Percentiles rank a stretch among this genome's conserved stretches.
These are phyloP conservation scores for Thelonectria discophora DNA, from an alignment of 2,329 filamentous ascomycete genomes.

Conservation along the genomic window DNA sequence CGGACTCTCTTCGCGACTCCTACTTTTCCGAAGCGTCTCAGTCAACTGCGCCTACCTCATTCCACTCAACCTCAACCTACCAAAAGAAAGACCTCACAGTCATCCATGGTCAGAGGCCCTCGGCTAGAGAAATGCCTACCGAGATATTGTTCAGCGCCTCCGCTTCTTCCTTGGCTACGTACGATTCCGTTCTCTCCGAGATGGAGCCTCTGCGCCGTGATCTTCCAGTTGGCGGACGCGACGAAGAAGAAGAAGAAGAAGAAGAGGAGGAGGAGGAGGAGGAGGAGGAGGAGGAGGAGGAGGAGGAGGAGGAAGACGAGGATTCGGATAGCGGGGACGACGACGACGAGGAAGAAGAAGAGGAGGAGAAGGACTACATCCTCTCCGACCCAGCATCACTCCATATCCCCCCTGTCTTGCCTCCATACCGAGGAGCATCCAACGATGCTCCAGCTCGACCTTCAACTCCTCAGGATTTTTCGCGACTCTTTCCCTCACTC, in stretches of 20 bases:
- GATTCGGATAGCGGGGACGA: constrained; percentile 35
- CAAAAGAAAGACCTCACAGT: constrained; percentile 33
- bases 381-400: constrained; percentile 41
- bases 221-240: constrained; percentile 35
- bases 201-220: constrained; percentile 41
- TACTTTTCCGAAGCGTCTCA: constrained; percentile 42
- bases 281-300: constrained; percentile 29
- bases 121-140: constrained; percentile 21
- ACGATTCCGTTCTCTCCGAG: constrained; percentile 71
- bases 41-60: constrained; percentile 43
- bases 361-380: constrained; percentile 40
- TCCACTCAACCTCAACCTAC: constrained; percentile 38
- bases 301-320: constrained; percentile 26
- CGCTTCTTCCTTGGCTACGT: constrained; percentile 76
- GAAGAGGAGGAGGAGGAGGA: constrained; percentile 25
- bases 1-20: constrained; percentile 40
- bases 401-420: constrained; percentile 60
- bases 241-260: constrained; percentile 33
- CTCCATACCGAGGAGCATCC: constrained; percentile 68
- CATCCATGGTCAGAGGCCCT: constrained; percentile 23
- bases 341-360: constrained; percentile 38
- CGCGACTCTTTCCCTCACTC: constrained; percentile 84
- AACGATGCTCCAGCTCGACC: constrained; percentile 71
- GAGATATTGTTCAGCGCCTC: constrained; percentile 39
- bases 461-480: constrained; percentile 84